phyloP scores from a whole-genome alignment of 1,284 basidiomycete genomes.

The Lignosus rhinocerotis region DNA sequence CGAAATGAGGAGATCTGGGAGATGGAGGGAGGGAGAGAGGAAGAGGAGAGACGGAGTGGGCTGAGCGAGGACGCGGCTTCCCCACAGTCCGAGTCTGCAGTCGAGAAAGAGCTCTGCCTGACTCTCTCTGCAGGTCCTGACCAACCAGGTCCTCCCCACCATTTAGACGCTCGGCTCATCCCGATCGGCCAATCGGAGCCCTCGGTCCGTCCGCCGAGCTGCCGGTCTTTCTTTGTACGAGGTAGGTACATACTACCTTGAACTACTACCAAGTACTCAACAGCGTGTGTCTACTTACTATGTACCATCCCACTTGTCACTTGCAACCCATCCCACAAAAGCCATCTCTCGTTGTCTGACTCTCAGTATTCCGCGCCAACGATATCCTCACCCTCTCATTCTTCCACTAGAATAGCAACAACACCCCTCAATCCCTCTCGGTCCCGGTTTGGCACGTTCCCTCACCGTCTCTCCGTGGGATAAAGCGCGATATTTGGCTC shows the following conservation, averaged over 20 bases:
- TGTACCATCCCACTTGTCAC: too few relatives aligned
- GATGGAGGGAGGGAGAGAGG: neutral
- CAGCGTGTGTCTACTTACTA: too few relatives aligned
- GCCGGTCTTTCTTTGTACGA: too few relatives aligned
- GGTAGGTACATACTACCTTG: too few relatives aligned
- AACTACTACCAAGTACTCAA: too few relatives aligned
- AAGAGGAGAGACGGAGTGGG: too few relatives aligned
- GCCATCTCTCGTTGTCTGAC: neutral
- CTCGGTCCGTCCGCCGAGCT: neutral
- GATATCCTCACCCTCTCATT: neutral
- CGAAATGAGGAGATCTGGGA: neutral
- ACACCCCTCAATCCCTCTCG: constrained; percentile 13
- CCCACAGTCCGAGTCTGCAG: too few relatives aligned
- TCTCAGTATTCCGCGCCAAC: constrained; percentile 8
- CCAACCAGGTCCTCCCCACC: constrained; percentile 5
- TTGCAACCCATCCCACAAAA: too few relatives aligned
- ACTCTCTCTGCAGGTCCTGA: neutral
- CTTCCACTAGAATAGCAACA: neutral
- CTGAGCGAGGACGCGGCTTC: too few relatives aligned
- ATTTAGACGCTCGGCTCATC: constrained; percentile 6
- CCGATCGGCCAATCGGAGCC: constrained; percentile 11
- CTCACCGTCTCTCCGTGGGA: constrained; percentile 9
- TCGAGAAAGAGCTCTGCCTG: neutral
- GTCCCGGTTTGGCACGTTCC: constrained; percentile 17
- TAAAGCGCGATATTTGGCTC: constrained; percentile 3